Percentiles rank a stretch among this genome's conserved stretches.
Conservation (phyloP, 2,329 filamentous ascomycete species). For the Hymenoscyphus repandus region DNA sequence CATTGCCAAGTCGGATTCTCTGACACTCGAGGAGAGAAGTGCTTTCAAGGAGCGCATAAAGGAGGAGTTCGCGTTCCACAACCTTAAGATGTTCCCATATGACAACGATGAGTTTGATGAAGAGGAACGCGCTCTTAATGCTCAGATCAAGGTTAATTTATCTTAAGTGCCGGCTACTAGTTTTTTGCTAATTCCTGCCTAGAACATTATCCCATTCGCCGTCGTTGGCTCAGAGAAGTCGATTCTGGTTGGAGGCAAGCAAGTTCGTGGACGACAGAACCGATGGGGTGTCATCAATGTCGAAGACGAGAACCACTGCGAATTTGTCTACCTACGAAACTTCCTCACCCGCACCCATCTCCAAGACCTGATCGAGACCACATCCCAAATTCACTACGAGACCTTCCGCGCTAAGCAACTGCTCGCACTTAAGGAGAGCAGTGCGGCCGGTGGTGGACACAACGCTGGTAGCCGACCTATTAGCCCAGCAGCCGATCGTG, state of each 20-base stretch:
- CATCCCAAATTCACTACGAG: constrained; percentile 99
- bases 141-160: constrained; percentile 81
- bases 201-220: constrained; percentile 94
- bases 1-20: constrained; percentile 95
- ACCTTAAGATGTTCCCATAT: constrained; percentile 99
- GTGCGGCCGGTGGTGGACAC: constrained; percentile 57
- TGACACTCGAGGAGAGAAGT: constrained; percentile 91
- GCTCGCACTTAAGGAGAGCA: constrained; percentile 96
- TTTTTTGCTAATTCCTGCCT: constrained; percentile 6
- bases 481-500: constrained; percentile 88
- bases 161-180: background rate
- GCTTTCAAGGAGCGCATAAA: constrained; percentile 99
- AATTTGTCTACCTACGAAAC: constrained; percentile 97
- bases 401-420: constrained; percentile 99
- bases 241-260: constrained; percentile 95
- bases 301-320: constrained; percentile 98
- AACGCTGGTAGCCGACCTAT: constrained; percentile 81
- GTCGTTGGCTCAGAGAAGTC: constrained; percentile 98
- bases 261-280: constrained; percentile 96
- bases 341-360: constrained; percentile 98
- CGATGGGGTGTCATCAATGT: constrained; percentile 99
- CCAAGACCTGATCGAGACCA: constrained; percentile 98
- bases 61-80: constrained; percentile 99
- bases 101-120: constrained; percentile 98
- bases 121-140: constrained; percentile 90